Base-by-base conservation (phyloP, 257 asterid genomes). In the Solanum corneliomulleri region DNA sequence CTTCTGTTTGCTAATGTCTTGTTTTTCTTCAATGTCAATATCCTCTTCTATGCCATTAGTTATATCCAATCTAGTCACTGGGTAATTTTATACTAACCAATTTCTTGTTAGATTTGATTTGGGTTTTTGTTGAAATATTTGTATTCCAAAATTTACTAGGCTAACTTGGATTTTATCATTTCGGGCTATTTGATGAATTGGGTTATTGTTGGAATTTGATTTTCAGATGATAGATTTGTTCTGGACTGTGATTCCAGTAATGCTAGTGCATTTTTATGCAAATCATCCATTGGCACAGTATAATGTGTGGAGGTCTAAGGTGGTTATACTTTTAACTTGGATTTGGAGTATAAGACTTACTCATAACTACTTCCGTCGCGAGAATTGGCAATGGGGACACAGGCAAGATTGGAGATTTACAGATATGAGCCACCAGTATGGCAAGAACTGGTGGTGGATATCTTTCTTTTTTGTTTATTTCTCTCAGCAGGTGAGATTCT, bases 351-450 rank as follows among this genome's bases (percentile, higher is more conserved):
- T 92, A 9, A 92, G 99, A 92, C 97, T 97, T 86, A 92, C 92
- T 1, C 98, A 97, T 87, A 97, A 94, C 91, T 97, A 97, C 92
- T 97, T 95, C 89, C 98, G 99, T 87, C 97, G 99, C 3, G 98
- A 97, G 81, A 90, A 90, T 42, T 97, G 99, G 98, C 98, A 94
- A 86, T 97, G 98, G 97, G 98, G 98, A 39, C 94, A 92, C 44
- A 92, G 96, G 81, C 98, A 97, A 89, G 99, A 95, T 89, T 97
- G 98, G 99, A 92, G 99, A 80, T 95, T 95, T 70, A 90, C 90
- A 39, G 98, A 95, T 90, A 87, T 97, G 94, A 89, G 92, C 60
- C 88, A 44, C 5, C 95, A 94, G 89, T 95, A 91, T 25, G 96
- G 98, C 27, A 82, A 89, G 25, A 87, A 89, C 82, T 97, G 98